Percentiles rank a stretch among this genome's conserved stretches.
phyloP scores from a whole-genome alignment of 2,329 filamentous ascomycete genomes.

The Aureobasidium namibiae region DNA sequence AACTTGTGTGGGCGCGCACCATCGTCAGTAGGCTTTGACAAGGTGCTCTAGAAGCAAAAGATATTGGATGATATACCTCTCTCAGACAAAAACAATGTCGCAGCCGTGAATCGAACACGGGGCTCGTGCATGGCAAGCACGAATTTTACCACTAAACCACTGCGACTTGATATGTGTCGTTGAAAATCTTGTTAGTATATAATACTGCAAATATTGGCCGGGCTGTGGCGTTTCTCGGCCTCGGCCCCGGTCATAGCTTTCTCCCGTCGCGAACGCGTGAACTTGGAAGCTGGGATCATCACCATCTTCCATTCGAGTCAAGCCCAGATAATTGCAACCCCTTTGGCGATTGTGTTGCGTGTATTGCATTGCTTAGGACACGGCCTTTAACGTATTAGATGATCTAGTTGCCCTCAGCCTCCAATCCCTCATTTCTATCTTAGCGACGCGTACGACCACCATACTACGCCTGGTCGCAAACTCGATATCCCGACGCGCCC shows the following conservation, averaged over 20 bases:
- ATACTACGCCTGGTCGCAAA: slow-evolving; percentile 1
- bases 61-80: background rate
- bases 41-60: background rate
- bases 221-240: background rate
- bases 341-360: background rate
- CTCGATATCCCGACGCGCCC: background rate
- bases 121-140: slow-evolving; percentile 13
- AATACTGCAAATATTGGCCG: background rate
- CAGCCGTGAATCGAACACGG: slow-evolving; percentile 14
- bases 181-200: background rate
- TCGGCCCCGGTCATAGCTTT: background rate
- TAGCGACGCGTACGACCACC: background rate
- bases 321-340: background rate
- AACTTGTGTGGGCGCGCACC: no score
- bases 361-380: background rate
- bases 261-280: background rate
- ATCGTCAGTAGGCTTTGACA: background rate
- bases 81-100: slow-evolving; percentile 4
- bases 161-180: background rate
- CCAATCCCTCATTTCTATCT: background rate
- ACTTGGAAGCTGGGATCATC: background rate
- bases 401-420: background rate
- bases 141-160: slow-evolving; percentile 14
- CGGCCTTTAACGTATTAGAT: background rate
- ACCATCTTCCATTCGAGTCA: background rate